Evolutionary conservation across 441 rosid genomes (phyloP), one percentile per base, ranked within the genome.

Genomic region (Manihot esculenta): DNA sequence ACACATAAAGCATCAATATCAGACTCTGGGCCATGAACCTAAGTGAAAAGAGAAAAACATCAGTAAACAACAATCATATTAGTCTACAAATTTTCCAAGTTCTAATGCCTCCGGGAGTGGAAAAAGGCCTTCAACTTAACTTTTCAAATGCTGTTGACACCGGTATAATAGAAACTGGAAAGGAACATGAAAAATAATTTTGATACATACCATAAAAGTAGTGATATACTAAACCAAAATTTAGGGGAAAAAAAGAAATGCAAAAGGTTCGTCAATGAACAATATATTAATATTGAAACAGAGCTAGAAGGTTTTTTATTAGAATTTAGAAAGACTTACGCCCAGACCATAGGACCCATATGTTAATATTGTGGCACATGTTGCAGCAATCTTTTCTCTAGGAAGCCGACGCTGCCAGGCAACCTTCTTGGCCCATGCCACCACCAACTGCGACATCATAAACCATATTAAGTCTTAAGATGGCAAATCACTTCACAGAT

Each of bases 291-390:
- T 15, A 50, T 50, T 8, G 57, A 53, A 53, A 53, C 13, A 20
- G 13, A 57, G n/a, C 0, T 2, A 24, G 11, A 2, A 56, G 60
- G 60, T 56, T 56, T 23, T 0, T 3, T n/a, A n/a, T n/a, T n/a
- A n/a, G n/a, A n/a, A n/a, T 1, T 5, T 10, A n/a, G 9, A 35
- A 60, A n/a, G 54, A 68, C 76, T 72, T 71, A 88, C 90, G 48
- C 93, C 89, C 45, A 86, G 89, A 56, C 85, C 87, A 60, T 86
- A 83, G 47, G 93, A 88, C 53, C 90, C 93, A 42, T 84, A 83
- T 35, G 90, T 72, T 65, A 88, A 58, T 33, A 88, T 38, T 17
- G 86, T 78, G 10, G 90, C 89, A 71, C 69, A 74, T 11, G 79
- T 77, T 11, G 79, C 78, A 7, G 66, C 73, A 54, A 83, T 79